Evolutionary conservation across 2,329 filamentous ascomycete species (phyloP), one percentile per base, ranked within the genome.

Genomic region (Trichoderma aggressivum): DNA sequence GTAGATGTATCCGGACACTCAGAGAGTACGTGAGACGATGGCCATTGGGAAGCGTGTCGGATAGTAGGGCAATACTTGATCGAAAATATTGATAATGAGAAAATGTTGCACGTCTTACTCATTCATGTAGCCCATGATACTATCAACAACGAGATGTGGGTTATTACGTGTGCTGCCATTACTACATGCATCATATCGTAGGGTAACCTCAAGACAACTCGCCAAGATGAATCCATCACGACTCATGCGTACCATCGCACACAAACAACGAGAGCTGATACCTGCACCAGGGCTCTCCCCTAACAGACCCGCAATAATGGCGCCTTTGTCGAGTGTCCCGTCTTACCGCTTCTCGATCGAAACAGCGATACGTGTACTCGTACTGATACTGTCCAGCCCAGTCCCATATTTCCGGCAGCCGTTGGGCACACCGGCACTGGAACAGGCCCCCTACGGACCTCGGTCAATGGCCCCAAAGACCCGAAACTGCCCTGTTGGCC

Each of bases 391-490:
- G 55, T n/a, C n/a, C n/a, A n/a, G n/a, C n/a, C n/a, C 26, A 28
- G 26, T 16, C 34, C 55, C 55, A 21, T 69, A 61, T 69, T 60
- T 60, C 66, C 66, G 66, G 66, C 55, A 60, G 56, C 66, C 55
- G 66, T 53, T 61, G 21, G 30, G 39, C 56, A 28, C 39, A n/a
- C 56, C 56, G 66, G 66, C 66, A 53, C 39, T 69, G 56, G 11
- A 68, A 53, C 26, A 34, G 28, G 24, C 3, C 26, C 21, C 26
- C 53, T 68, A 53, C 66, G 66, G 56, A 69, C 66, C 66, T 69
- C 66, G 66, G 66, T 61, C 66, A 68, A 50, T 61, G 61, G 36
- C 36, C 53, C 64, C 53, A 66, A 66, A 56, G 30, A 59, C 55
- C 65, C 65, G 65, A 68, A 68, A 16, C 36, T 12, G 55, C 65